Base-by-base conservation (phyloP, 441 rosid genomes). In the Dalechampia spathulata region DNA sequence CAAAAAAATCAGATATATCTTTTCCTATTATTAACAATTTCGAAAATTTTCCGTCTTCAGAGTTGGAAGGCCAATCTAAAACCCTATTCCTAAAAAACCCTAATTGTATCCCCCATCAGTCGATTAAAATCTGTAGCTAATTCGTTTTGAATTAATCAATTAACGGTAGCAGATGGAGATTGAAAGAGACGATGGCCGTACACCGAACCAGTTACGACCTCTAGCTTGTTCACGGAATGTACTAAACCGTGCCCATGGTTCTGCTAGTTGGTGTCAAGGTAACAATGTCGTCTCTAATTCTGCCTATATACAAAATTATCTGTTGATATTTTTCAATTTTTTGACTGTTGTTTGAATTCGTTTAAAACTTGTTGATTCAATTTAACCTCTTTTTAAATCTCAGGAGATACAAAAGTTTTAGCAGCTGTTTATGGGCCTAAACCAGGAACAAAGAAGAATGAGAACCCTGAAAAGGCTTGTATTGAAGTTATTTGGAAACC, bases 211-310 rank as follows among this genome's bases (percentile, higher is more conserved):
- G 25, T 64, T 89, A 65, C 79, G 97, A 66, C 96, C 88, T 1
- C 78, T 89, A 15, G 72, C 88, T 49, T 86, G 92, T 72, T 75
- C 92, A 16, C 87, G 86, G 52, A 80, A 73, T 68, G 68, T 81
- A 55, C 97, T 86, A 38, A 81, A 86, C 68, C 94, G 96, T 34
- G 90, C 99, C 47, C 96, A 92, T 72, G 99, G 99, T 55, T 89
- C 99, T 17, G 96, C 97, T 27, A 85, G 85, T 65, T 92, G 97
- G 97, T 76, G 83, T 37, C 96, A 89, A 79, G 99, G 98, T 86
- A 49, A n/a, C 34, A 26, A 6, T 12, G 19, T 28, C 57, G 20
- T 37, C 46, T 26, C 9, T 34, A 6, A 12, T 49, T 57, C 25
- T 37, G 20, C 22, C 34, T 30, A 30, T 30, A 30, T 30, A 30